Conservation (phyloP, 1,284 basidiomycete genomes). For the Heterobasidion occidentale region DNA sequence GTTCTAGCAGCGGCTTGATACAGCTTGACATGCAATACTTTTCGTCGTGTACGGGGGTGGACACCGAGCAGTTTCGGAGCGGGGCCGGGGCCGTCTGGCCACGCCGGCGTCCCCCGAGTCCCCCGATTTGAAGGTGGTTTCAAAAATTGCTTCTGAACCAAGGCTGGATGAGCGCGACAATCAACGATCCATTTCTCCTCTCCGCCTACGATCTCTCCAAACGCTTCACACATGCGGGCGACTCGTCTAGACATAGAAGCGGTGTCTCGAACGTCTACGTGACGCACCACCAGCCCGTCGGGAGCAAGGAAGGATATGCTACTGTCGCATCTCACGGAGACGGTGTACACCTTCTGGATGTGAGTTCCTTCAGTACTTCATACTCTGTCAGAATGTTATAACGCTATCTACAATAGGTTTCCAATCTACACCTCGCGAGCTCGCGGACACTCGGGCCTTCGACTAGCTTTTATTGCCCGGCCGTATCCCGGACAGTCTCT, state of each 20-base stretch:
- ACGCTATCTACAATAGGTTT: constrained; percentile 34
- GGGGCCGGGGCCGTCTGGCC: too few relatives aligned
- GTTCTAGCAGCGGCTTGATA: too few relatives aligned
- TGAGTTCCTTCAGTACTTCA: constrained; percentile 25
- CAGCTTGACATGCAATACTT: too few relatives aligned
- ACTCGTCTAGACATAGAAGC: constrained; percentile 7
- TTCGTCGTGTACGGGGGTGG: too few relatives aligned
- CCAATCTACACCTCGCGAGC: constrained; percentile 54
- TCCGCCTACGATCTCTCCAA: constrained; percentile 35
- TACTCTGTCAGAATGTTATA: neutral
- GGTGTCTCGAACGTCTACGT: constrained; percentile 28
- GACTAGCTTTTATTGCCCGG: constrained; percentile 49
- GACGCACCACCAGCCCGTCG: constrained; percentile 28
- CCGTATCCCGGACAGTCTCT: constrained; percentile 33
- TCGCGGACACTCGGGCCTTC: constrained; percentile 64
- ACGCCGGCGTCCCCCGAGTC: too few relatives aligned
- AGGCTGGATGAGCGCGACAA: constrained; percentile 31
- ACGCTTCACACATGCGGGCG: constrained; percentile 12
- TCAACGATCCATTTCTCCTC: constrained; percentile 55
- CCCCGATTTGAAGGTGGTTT: neutral
- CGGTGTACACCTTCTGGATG: constrained; percentile 66
- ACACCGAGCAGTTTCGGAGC: too few relatives aligned
- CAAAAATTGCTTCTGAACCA: constrained; percentile 1
- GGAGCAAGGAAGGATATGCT: constrained; percentile 40
- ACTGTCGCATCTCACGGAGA: constrained; percentile 62